Percentiles rank a stretch among this genome's conserved stretches.
Evolutionary conservation across 1,284 basidiomycete species (phyloP).

Genomic region (Microbotryum silenes-acaulis): DNA sequence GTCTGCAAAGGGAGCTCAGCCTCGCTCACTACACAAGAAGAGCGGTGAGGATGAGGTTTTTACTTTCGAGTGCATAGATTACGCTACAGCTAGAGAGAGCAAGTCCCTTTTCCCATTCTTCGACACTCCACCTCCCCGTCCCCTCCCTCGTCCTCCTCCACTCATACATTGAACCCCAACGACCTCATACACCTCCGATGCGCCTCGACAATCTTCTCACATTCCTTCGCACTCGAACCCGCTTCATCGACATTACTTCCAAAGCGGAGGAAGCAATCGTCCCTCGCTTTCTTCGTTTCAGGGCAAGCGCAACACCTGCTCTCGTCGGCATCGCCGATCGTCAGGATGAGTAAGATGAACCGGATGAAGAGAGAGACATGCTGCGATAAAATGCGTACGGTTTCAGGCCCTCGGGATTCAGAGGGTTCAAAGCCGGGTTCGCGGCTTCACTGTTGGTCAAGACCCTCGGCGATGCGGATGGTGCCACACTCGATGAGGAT

Average conservation of each 20-base stretch:
- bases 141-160: not conserved
- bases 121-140: not conserved
- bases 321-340: not conserved
- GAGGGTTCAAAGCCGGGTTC: slow-evolving; percentile 52
- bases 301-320: slow-evolving; percentile 83
- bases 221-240: slow-evolving; percentile 61
- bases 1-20: no score
- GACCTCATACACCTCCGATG: slow-evolving; percentile 86
- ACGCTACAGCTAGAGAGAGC: not conserved
- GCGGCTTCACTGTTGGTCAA: slow-evolving; percentile 24
- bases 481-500: no score
- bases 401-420: slow-evolving; percentile 84
- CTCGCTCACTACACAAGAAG: no score
- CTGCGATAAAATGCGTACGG: slow-evolving; percentile 50
- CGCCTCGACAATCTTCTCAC: slow-evolving; percentile 65
- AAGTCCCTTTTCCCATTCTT: no score
- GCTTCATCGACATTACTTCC: slow-evolving; percentile 51
- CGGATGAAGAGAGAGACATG: not conserved
- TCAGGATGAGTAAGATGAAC: not conserved
- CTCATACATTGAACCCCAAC: slow-evolving; percentile 40
- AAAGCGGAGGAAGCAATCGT: slow-evolving; percentile 80
- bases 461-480: not conserved
- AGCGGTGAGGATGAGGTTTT: no score
- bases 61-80: no score
- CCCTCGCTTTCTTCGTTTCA: slow-evolving; percentile 78